Base-by-base conservation (phyloP, 2,329 filamentous ascomycete species). In the Paecilomyces niveus region DNA sequence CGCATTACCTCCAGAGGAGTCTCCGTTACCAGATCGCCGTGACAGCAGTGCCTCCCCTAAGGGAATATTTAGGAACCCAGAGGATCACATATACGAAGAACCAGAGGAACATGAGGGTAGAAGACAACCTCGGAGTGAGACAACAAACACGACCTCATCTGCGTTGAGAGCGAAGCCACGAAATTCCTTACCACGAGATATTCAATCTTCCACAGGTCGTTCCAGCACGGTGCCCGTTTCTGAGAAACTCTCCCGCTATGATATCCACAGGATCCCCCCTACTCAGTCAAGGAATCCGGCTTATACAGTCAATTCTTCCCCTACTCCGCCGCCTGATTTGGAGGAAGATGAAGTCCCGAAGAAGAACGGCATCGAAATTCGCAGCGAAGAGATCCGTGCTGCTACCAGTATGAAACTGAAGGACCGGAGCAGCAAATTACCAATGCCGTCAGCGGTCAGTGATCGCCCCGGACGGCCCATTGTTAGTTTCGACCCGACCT, bases 401-500 rank as follows among this genome's bases (percentile, higher is more conserved):
- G 93, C 93, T 57, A 97, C 93, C 7, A 94, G 89, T 76, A 95
- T 95, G 84, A 88, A 81, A 71, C 80, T 94, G 63, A 92, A 86
- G 72, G 91, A 96, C 74, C 87, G 92, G 70, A 97, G 92, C 75
- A 77, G 86, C 58, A 95, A 90, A 71, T 81, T 97, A 62, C 93
- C 92, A 29, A 93, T 89, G 69, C 93, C 93, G 64, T 90, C 89
- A 57, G 88, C 90, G 69, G 92, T 97, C 74, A 97, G 92, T 78
- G 89, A 97, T 78, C 89, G 84, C 70, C 89, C 89, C 67, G 91
- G 91, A 67, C 86, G 93, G 71, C 93, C 93, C 63, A 97, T 97
- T 80, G 93, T 97, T 81, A 97, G 93, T 83, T 97, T 97, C 82
- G 85, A 96, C 76, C 84, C 84, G 69, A 84, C 88, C 72, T 96